A percentile compares a stretch with the other conserved stretches of the same genome.
phyloP scores from a whole-genome alignment of 768 basidiomycete genomes.

The Xanthoconium purpureum region DNA sequence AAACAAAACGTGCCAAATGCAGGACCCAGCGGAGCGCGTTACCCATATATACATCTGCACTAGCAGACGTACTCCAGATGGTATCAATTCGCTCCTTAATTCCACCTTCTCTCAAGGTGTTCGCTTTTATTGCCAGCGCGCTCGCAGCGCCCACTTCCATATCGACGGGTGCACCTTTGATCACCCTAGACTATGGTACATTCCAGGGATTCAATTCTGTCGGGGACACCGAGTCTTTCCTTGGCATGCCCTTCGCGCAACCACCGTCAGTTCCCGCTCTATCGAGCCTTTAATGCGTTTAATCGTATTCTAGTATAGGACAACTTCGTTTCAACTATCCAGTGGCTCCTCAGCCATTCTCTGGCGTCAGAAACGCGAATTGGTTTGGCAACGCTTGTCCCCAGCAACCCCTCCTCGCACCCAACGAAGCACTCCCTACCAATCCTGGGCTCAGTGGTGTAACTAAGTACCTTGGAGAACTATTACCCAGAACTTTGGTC shows the following conservation, averaged over 20 bases:
- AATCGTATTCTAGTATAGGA: conserved; percentile 3
- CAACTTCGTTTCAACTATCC: conserved; percentile 20
- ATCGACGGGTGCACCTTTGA: not conserved
- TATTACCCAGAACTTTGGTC: not conserved
- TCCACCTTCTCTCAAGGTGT: not conserved
- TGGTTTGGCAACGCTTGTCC: no score
- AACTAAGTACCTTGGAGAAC: conserved; percentile 1
- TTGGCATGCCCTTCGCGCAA: not conserved
- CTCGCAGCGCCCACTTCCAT: not conserved
- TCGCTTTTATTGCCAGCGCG: not conserved
- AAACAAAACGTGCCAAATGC: no score
- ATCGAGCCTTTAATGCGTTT: not conserved
- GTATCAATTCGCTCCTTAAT: not conserved
- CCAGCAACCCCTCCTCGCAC: no score
- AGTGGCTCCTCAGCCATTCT: not conserved
- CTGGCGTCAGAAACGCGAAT: not conserved
- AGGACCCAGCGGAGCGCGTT: no score
- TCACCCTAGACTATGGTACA: conserved; percentile 17
- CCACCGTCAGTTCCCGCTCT: not conserved
- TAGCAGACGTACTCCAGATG: not conserved
- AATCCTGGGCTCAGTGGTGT: not conserved
- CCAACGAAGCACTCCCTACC: not conserved
- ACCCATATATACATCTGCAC: no score
- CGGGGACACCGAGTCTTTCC: not conserved
- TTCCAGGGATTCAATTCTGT: conserved; percentile 15